Base-by-base conservation (phyloP, 371 early-diverging fungal genomes). In the Batrachochytrium dendrobatidis region DNA sequence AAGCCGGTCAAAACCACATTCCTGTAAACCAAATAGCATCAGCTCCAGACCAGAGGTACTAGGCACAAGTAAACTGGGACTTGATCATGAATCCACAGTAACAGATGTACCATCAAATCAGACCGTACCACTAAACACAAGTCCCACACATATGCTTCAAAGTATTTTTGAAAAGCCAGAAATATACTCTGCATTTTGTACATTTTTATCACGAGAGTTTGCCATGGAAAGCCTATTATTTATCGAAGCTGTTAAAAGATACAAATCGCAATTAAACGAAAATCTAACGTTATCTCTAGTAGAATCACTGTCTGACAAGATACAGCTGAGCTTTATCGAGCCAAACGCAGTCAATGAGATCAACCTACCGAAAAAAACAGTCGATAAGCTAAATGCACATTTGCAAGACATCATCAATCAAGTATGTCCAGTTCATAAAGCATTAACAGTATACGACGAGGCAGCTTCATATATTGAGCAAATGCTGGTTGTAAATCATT, bases 181-280 rank as follows among this genome's bases (percentile, higher is more conserved):
- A 12, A 39, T 15, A 39, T n/a, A n/a, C 39, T 12, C 12, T 39
- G 39, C n/a, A n/a, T 39, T 39, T 39, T 12, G 15, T 15, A 39
- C 12, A n/a, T 39, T 15, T n/a, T n/a, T 39, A 12, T 12, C 39
- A 39, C 39, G 39, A 12, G 39, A 39, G 39, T 39, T 39, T 39
- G 39, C 39, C 15, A 39, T 39, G 39, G 39, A 39, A n/a, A 15
- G 15, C 15, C 39, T 39, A n/a, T n/a, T 39, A 12, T 39, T 39
- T 39, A n/a, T 39, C 39, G 39, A 39, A n/a, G 39, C 39, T n/a
- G 39, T 39, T n/a, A 39, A 39, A n/a, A 12, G 39, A n/a, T 39
- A 39, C 39, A 39, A n/a, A n/a, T 12, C 12, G 39, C 39, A 15
- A n/a, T 39, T 39, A 12, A 39, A 39, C 39, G 39, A n/a, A 39